Percentiles rank a stretch among this genome's conserved stretches.
phyloP scores from a whole-genome alignment of 2,329 filamentous ascomycete genomes.

The Epichloe hybrida region DNA sequence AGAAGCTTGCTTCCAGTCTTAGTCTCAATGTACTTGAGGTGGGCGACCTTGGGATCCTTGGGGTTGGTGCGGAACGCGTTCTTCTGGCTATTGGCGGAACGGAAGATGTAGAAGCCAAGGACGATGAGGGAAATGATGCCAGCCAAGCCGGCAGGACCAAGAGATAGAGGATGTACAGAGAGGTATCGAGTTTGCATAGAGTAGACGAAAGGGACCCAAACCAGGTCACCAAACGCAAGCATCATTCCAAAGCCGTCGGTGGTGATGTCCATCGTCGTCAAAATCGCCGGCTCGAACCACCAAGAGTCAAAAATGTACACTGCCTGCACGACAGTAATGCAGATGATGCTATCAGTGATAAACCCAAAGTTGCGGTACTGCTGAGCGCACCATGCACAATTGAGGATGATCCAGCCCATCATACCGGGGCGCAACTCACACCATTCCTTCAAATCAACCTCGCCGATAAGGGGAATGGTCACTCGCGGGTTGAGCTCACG shows the following conservation, averaged over 20 bases:
- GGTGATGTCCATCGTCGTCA: conserved; percentile 91
- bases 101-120: conserved; percentile 81
- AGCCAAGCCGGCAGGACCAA: conserved; percentile 54
- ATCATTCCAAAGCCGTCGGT: conserved; percentile 92
- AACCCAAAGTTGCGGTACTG: conserved; percentile 78
- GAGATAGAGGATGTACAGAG: conserved; percentile 63
- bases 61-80: conserved; percentile 86
- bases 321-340: conserved; percentile 63
- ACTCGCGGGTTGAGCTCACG: conserved; percentile 87
- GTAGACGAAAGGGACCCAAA: conserved; percentile 88
- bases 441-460: conserved; percentile 81
- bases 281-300: conserved; percentile 75
- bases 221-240: conserved; percentile 83
- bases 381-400: conserved; percentile 72
- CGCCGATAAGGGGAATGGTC: conserved; percentile 63
- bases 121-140: conserved; percentile 54
- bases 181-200: conserved; percentile 75
- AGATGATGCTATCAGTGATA: conserved; percentile 72
- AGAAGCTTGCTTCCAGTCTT: conserved; percentile 68
- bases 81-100: conserved; percentile 87
- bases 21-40: conserved; percentile 79
- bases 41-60: conserved; percentile 60
- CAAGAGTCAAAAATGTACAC: conserved; percentile 76
- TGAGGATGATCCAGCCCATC: conserved; percentile 76
- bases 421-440: conserved; percentile 86